Conservation (phyloP, 176 grass and related monocot genomes). For the Leersia perrieri region DNA sequence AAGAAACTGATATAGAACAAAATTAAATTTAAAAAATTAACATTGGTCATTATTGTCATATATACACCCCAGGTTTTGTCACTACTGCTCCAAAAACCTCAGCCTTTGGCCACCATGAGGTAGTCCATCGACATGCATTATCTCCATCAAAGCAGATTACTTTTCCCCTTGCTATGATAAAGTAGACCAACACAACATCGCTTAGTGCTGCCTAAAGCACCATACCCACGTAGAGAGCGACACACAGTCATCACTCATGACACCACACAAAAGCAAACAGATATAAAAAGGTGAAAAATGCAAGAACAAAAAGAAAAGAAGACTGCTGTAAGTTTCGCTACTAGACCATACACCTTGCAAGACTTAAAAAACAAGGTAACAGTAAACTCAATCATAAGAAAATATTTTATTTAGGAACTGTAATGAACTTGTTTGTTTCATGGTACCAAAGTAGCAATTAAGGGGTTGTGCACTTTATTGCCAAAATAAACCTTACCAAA, state of each 20-base stretch:
- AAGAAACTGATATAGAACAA: not conserved
- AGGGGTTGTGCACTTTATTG: no score
- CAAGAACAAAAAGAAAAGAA: not conserved
- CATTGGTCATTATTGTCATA: not conserved
- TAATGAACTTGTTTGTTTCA: not conserved
- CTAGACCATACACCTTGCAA: no score
- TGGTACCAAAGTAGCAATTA: not conserved
- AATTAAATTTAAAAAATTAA: not conserved
- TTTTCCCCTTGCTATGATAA: not conserved
- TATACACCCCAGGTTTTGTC: not conserved
- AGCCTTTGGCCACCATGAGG: not conserved
- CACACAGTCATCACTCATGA: not conserved
- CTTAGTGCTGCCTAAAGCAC: constrained; percentile 43
- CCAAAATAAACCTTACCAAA: no score
- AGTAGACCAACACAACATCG: constrained; percentile 18
- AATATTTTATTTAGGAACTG: not conserved
- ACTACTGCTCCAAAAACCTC: not conserved
- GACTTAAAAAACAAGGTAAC: not conserved
- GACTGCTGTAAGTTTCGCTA: not conserved
- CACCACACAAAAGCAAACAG: not conserved
- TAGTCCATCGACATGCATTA: not conserved
- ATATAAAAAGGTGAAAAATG: not conserved
- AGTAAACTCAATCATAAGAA: not conserved
- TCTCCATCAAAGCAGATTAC: not conserved
- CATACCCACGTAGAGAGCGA: constrained; percentile 29